Evolutionary conservation across 164 flowering plant genomes (phyloP).

Genomic region (Vitis rotundifolia): DNA sequence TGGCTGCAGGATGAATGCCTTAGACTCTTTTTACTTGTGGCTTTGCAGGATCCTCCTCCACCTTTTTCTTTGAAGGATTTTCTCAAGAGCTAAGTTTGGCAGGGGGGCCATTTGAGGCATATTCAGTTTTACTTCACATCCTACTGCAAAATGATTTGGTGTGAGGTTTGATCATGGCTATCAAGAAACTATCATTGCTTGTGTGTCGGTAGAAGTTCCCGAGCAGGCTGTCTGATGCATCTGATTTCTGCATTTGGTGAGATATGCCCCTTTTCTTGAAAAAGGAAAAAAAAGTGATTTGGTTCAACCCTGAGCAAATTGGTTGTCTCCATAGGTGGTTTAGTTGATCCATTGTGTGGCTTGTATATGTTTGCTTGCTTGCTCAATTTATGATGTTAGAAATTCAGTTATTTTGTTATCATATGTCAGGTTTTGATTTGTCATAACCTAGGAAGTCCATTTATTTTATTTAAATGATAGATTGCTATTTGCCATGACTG

Average conservation of each 20-base stretch:
- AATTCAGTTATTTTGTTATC: conserved; percentile 3
- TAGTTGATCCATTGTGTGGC: conserved; percentile 1
- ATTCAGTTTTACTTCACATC: conserved; percentile 7
- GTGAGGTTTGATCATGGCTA: conserved; percentile 13
- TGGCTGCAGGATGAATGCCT: not conserved
- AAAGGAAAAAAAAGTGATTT: not conserved
- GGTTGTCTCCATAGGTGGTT: conserved; percentile 1
- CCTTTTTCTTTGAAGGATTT: conserved; percentile 76
- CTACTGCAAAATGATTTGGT: conserved; percentile 14
- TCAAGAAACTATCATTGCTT: conserved; percentile 9
- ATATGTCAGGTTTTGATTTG: conserved; percentile 1
- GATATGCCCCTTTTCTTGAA: conserved; percentile 8
- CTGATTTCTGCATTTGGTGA: conserved; percentile 9
- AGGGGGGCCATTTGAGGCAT: conserved; percentile 1
- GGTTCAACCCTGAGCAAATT: conserved; percentile 15
- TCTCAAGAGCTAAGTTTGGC: conserved; percentile 48
- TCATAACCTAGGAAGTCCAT: not conserved
- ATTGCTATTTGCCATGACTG: not conserved
- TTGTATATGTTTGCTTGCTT: conserved; percentile 9
- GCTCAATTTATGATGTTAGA: not conserved
- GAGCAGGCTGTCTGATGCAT: conserved; percentile 12
- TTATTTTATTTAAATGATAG: not conserved
- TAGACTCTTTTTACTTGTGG: conserved; percentile 1
- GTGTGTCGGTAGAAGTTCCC: not conserved
- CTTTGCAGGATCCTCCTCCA: conserved; percentile 57